phyloP scores from a whole-genome alignment of 371 early-diverging fungal species.

The Mortierella sp. region DNA sequence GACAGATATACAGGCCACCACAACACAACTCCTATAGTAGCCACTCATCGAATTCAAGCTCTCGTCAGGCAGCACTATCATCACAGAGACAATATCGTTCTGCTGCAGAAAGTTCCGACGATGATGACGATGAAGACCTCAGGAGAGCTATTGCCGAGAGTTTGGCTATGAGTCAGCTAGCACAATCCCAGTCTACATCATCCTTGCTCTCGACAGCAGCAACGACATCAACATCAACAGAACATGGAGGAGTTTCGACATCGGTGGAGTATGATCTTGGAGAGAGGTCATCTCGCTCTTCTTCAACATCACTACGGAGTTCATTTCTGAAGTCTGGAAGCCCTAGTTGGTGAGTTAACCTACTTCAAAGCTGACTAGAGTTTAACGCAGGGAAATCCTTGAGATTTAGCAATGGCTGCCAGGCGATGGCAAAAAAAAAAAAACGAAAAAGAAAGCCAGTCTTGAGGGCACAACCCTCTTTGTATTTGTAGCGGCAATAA shows the following conservation, averaged over 20 bases:
- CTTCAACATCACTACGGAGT: neutral
- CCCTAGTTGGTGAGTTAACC: neutral
- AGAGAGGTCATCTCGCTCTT: neutral
- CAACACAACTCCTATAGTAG: slow-evolving; percentile 13
- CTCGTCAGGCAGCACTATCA: neutral
- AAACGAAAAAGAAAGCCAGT: too few relatives aligned
- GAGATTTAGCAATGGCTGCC: too few relatives aligned
- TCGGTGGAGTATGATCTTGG: neutral
- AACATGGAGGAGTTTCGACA: neutral
- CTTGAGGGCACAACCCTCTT: too few relatives aligned
- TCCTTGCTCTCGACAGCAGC: neutral
- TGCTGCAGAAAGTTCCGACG: slow-evolving; percentile 19
- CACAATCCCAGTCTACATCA: slow-evolving; percentile 17
- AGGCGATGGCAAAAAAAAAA: too few relatives aligned
- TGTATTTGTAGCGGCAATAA: too few relatives aligned
- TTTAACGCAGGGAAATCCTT: too few relatives aligned
- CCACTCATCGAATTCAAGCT: neutral
- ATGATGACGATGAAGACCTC: slow-evolving; percentile 38
- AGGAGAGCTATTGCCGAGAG: slow-evolving; percentile 41
- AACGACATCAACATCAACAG: neutral
- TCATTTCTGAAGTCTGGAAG: neutral
- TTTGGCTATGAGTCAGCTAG: slow-evolving; percentile 32
- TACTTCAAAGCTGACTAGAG: neutral
- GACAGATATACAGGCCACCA: slow-evolving; percentile 6
- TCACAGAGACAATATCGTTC: neutral